phyloP scores from a whole-genome alignment of 2,329 filamentous ascomycete species.

The Alternaria longipes region DNA sequence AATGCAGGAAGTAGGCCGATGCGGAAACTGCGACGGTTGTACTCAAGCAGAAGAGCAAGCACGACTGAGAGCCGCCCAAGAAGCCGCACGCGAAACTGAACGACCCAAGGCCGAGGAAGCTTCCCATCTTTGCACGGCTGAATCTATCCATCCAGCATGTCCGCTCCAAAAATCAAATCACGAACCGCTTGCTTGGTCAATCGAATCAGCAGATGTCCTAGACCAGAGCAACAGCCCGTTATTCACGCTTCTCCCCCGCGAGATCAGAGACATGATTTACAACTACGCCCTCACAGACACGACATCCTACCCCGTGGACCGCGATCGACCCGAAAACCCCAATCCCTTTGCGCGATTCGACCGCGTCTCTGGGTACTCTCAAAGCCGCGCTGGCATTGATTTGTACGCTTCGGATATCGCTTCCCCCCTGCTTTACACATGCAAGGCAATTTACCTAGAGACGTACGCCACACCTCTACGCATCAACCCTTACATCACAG shows the following conservation, averaged over 20 bases:
- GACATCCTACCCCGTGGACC: slow-evolving; percentile 11
- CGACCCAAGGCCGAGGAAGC: background rate
- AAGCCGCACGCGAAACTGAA: background rate
- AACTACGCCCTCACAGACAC: slow-evolving; percentile 25
- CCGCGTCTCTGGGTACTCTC: background rate
- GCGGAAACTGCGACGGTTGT: background rate
- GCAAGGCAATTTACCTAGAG: slow-evolving; percentile 33
- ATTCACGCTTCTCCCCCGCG: slow-evolving; percentile 23
- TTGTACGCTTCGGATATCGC: slow-evolving; percentile 16
- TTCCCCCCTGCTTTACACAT: slow-evolving; percentile 26
- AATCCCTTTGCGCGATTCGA: background rate
- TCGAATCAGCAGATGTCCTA: slow-evolving; percentile 1
- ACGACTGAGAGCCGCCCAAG: background rate
- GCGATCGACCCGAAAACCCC: background rate
- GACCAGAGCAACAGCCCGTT: slow-evolving; percentile 21
- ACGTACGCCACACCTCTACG: slow-evolving; percentile 25
- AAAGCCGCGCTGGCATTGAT: background rate
- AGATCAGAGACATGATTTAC: slow-evolving; percentile 30
- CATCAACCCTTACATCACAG: slow-evolving; percentile 19
- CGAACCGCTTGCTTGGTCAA: slow-evolving; percentile 32
- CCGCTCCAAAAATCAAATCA: background rate
- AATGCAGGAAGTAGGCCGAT: background rate
- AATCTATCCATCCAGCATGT: background rate
- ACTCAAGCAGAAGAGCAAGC: background rate
- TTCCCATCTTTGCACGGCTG: background rate